A percentile compares a stretch with the other conserved stretches of the same genome.
Evolutionary conservation across 2,329 filamentous ascomycete genomes (phyloP).

Genomic region (Xylariomycetidae sp.): DNA sequence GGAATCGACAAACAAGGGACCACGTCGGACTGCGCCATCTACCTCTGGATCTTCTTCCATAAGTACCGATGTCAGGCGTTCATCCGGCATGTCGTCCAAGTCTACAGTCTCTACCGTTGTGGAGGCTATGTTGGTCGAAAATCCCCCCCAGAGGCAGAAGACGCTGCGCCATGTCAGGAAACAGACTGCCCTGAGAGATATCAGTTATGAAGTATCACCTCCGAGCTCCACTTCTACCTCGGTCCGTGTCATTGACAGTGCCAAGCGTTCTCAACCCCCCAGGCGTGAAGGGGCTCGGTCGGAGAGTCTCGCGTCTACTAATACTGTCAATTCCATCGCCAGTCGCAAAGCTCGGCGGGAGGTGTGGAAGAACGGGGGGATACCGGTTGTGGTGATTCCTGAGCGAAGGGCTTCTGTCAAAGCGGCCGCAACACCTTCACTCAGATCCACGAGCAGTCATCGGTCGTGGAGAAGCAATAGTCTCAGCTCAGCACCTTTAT

Average conservation of each 20-base stretch:
- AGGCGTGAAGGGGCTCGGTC: constrained; percentile 28
- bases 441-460: constrained; percentile 58
- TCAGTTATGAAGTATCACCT: constrained; percentile 36
- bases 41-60: constrained; percentile 35
- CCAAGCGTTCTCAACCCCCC: constrained; percentile 24
- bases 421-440: constrained; percentile 46
- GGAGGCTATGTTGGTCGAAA: constrained; percentile 54
- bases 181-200: constrained; percentile 36
- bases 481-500: constrained; percentile 41
- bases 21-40: constrained; percentile 28
- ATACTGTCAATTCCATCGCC: constrained; percentile 44
- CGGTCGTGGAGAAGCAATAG: constrained; percentile 51
- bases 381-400: constrained; percentile 60
- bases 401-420: constrained; percentile 51
- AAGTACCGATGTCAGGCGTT: constrained; percentile 41
- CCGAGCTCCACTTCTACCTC: constrained; percentile 40
- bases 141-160: constrained; percentile 41
- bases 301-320: constrained; percentile 46
- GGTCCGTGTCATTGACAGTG: constrained; percentile 25
- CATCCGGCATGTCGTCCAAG: constrained; percentile 50
- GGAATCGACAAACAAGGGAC: constrained; percentile 23
- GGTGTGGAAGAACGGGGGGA: constrained; percentile 53
- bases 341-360: constrained; percentile 54
- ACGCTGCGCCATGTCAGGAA: constrained; percentile 61
- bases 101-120: constrained; percentile 54